Evolutionary conservation across 768 basidiomycete species (phyloP), one percentile per base, ranked within the genome.

Genomic region (Multifurca ochricompacta): DNA sequence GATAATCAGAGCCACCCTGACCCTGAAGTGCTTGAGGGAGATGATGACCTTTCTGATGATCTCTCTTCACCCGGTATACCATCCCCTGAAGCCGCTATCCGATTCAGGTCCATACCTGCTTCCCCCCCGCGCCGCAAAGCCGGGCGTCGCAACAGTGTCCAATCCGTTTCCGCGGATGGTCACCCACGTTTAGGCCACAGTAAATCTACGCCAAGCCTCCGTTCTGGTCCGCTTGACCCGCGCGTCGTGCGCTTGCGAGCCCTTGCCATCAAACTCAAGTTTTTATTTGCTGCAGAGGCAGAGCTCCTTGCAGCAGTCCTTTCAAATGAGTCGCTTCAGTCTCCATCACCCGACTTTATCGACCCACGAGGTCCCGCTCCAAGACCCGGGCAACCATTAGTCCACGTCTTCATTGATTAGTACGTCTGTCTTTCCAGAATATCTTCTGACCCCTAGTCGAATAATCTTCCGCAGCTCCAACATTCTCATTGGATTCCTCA

Each of bases 401-500:
- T 68, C 51, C 70, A 71, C 62, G 65, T 68, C 58, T 81, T 83
- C 67, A 72, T 83, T 59, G 81, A 83, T 63, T 80, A 82, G 80
- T 82, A 58, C 54, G 77, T 75, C 54, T 50, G 7, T 30, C 16
- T 40, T 51, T 51, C 51, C 58, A 44, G 51, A 55, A 45, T 56
- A 52, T 27, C 23, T 18, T 14, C 42, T 9, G 36, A 45, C 28
- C 25, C 32, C 37, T 39, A 42, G n/a, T 31, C 56, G 23, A 31
- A 36, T 42, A 10, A 32, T 44, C 59, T 48, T 25, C 11, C 41
- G 43, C 61, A 91, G 90, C 61, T 92, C 90, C 14, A 93, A 93
- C 65, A 91, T 93, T 58, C 78, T 92, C 42, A 83, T 93, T 56
- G 90, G 90, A 31, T 77, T 91, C 51, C 66, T 91, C n/a, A 79